Evolutionary conservation across 169 alveolate species (phyloP).

Genomic region (Eimeria acervulina): DNA sequence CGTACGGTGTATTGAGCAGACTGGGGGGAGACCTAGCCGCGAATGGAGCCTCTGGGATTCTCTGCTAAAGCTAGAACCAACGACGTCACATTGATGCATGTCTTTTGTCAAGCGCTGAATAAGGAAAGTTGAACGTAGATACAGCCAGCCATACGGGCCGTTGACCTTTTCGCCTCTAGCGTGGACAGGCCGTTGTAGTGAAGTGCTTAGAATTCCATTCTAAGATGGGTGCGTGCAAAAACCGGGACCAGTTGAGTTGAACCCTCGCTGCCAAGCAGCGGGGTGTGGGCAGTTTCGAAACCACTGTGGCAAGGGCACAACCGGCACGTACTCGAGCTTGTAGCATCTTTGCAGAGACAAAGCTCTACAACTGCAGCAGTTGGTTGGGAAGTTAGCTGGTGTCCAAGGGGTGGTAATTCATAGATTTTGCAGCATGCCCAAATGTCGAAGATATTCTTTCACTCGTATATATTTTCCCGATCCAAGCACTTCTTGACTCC

Average conservation of each 20-base stretch:
- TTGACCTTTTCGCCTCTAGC: background rate
- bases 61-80: background rate
- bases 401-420: background rate
- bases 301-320: background rate
- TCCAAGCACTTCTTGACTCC: slow-evolving; percentile 87
- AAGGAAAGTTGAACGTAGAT: background rate
- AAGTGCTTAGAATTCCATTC: too few species aligned
- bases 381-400: background rate
- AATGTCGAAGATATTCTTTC: slow-evolving; percentile 38
- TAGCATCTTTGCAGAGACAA: background rate
- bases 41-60: slow-evolving; percentile 31
- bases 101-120: background rate
- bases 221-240: background rate
- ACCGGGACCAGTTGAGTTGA: background rate
- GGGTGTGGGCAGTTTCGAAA: background rate
- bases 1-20: slow-evolving; percentile 3
- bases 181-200: background rate
- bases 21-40: background rate
- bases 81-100: background rate
- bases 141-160: background rate
- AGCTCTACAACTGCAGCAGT: background rate
- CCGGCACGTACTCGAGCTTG: background rate
- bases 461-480: slow-evolving; percentile 88
- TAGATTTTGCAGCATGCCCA: background rate
- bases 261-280: background rate